These are phyloP conservation scores for Stipa capillata DNA, from an alignment of 176 grass and related monocot genomes.

Conservation along the genomic window DNA sequence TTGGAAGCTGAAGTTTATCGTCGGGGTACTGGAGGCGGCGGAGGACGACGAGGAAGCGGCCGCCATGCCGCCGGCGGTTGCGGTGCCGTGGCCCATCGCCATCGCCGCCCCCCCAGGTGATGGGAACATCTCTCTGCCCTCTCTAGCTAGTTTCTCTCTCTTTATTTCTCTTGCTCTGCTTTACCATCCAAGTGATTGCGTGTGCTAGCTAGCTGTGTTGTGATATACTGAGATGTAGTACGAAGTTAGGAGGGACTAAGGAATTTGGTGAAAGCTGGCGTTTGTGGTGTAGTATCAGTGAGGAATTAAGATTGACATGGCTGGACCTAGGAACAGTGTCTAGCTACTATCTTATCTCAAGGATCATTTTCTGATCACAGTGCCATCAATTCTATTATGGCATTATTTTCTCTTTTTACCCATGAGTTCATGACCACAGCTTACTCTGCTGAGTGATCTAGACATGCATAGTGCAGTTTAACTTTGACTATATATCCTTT, in stretches of 20 bases:
- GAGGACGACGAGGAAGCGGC: neutral
- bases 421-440: too few species aligned
- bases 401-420: too few species aligned
- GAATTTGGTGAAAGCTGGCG: constrained; percentile 27
- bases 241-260: constrained; percentile 17
- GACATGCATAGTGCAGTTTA: too few species aligned
- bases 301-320: neutral
- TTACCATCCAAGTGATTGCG: neutral
- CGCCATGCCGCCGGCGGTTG: neutral
- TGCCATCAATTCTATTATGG: neutral
- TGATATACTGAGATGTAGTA: neutral
- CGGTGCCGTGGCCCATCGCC: constrained; percentile 14
- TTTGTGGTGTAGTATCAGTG: neutral
- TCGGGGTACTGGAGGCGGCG: neutral
- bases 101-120: constrained; percentile 37
- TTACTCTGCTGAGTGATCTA: too few species aligned
- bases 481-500: too few species aligned
- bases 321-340: neutral
- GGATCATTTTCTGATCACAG: neutral
- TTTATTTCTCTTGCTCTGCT: constrained; percentile 10
- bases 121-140: constrained; percentile 35
- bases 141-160: neutral
- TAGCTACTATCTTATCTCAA: neutral
- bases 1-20: constrained; percentile 30
- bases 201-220: neutral